Evolutionary conservation across 1,284 basidiomycete genomes (phyloP), one percentile per base, ranked within the genome.

Genomic region (Microbotryum violaceum): DNA sequence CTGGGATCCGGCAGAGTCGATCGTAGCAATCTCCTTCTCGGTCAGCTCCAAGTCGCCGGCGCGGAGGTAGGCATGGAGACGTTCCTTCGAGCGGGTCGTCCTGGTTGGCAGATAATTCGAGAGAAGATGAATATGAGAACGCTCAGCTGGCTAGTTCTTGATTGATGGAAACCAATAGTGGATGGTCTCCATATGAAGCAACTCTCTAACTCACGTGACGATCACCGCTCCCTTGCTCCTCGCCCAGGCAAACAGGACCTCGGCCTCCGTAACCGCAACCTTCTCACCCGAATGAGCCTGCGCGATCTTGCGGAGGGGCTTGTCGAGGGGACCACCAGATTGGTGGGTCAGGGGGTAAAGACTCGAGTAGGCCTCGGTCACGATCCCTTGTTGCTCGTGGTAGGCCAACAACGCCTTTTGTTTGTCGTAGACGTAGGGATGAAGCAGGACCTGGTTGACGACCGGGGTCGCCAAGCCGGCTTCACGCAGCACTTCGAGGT

Each of bases 291-390:
- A 42, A 18, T 83, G 77, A 18, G 82, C 77, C 46, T 81, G 75
- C 0, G 84, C 82, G 33, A 86, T 82, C 8, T 77, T 75, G 27
- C 79, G 75, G 47, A 89, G 77, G 1, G 84, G 82, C 54, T 77
- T 79, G 70, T 87, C 85, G 12, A 89, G 78, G 2, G 85, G 82
- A 8, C 86, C 86, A 4, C 83, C 85, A 1, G 83, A 82, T 27
- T 73, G 76, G 18, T 70, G 73, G 1, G 85, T 87, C 47, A 88
- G 79, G 1, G 86, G 85, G 61, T 83, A 85, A 67, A 89, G 78
- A 50, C 82, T 76, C 52, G 84, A 85, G 74, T 87, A 89, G 0
- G 83, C 85, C 71, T 88, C 86, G 47, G 83, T 82, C 0, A 83
- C 78, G 55, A 89, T 85, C 31, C 79, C 79, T 58, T 88, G 78